Evolutionary conservation across 176 grass and related monocot genomes (phyloP), one percentile per base, ranked within the genome.

Genomic region (Triticum timopheevii): DNA sequence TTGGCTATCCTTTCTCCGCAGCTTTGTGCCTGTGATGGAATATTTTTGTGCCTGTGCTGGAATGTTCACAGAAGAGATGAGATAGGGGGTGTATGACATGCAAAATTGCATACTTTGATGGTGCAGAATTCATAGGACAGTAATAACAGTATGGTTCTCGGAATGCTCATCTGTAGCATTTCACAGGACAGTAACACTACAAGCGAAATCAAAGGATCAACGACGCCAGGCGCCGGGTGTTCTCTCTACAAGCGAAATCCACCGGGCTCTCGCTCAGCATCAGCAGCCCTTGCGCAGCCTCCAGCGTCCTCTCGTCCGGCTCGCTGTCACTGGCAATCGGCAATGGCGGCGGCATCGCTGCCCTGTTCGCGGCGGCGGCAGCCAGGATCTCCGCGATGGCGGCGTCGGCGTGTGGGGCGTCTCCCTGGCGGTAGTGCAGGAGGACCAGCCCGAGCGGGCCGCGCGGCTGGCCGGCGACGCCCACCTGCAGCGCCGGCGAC

Each of bases 371-470:
- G 56, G 56, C 56, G 19, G 7, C 13, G 4, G 7, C 73, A 2
- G 73, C 44, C 4, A 76, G 49, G 13, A 76, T 31, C 8, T 76
- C 25, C 4, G 44, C 73, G 19, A 76, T 52, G 2, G 73, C 45
- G 5, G 15, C 73, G 17, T 76, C 15, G 45, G 45, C 73, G 17
- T 76, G 44, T 8, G 73, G 73, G 8, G 73, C 49, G 2, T 76
- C 73, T 20, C 73, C 73, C 19, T 52, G 15, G 73, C 3, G 73
- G 73, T 76, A 76, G 73, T 76, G 73, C 15, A 76, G 4, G 73
- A 76, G 0, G 45, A 76, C 45, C 16, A 76, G 15, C 15, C 73
- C 73, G 4, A 76, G 25, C 25, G 73, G 45, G 44, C 73, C 73
- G 15, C 1, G 2, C 3, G 73, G 73, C 24, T 76, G 73, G 73